Evolutionary conservation across 305 asterid species (phyloP), one percentile per base, ranked within the genome.

Genomic region (Fraxinus sp.): DNA sequence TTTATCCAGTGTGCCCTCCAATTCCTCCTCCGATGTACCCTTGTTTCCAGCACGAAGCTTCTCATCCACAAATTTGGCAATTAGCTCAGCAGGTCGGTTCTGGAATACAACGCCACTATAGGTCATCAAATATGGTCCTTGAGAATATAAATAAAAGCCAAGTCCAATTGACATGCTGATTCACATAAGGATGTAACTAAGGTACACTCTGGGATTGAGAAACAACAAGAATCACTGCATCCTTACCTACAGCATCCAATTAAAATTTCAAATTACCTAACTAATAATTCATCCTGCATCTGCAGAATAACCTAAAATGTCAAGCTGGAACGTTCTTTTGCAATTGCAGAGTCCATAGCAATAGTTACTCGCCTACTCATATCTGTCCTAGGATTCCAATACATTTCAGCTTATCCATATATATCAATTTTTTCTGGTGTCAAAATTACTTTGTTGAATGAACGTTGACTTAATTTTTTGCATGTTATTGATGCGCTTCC

Each of bases 1-100:
- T 89, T 92, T 89, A 76, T 81, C 87, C 78, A 90, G 84, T 37
- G 88, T 85, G 64, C 90, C 88, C 86, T 90, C 88, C 84, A 88
- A 79, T 81, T 95, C 99, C 88, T 86, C 89, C 86, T 87, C 91
- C 13, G 89, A 91, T 35, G 89, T 89, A 70, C 94, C 90, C 84
- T 87, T 87, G 80, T 85, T 87, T 28, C 93, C 89, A 33, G 93
- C 89, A 44, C 87, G 89, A 76, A 88, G 94, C 77, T 91, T 91
- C 85, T 91, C 92, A 20, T 91, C 95, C 88, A 91, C 85, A 88
- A 89, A 91, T 78, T 91, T 91, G 57, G 95, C 95, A 80, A 91
- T 90, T 18, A 91, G 86, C 88, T 91, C 93, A 30, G 93, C 95
- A 70, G 99, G 97, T 30, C 98, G 99, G 83, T 97, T 97, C 98